Evolutionary conservation across 1,284 basidiomycete species (phyloP).

Genomic region (Malassezia caprae): DNA sequence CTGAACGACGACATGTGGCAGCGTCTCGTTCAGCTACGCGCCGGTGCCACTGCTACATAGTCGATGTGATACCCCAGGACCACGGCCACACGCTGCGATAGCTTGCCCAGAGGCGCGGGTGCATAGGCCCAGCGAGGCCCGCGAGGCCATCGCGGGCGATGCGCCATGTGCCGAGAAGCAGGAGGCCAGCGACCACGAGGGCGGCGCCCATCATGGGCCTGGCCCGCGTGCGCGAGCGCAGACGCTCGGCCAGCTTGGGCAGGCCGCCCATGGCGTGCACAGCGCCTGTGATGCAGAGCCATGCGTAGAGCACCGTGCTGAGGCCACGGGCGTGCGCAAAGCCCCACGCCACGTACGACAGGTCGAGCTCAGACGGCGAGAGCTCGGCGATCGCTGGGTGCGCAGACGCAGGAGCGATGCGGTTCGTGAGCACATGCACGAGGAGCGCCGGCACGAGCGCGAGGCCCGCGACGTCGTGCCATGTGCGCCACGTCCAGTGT

Average conservation of each 20-base stretch:
- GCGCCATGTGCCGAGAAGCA: slow-evolving; percentile 8
- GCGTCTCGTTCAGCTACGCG: slow-evolving; percentile 16
- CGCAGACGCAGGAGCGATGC: slow-evolving; percentile 22
- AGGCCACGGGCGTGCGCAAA: background rate
- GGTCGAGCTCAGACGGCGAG: slow-evolving; percentile 35
- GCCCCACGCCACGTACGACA: slow-evolving; percentile 29
- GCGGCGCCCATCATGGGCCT: background rate
- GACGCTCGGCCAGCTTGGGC: slow-evolving; percentile 2
- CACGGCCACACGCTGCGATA: slow-evolving; percentile 10
- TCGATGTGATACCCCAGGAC: slow-evolving; percentile 6
- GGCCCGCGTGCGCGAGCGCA: background rate
- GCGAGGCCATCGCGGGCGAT: background rate
- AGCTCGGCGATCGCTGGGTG: slow-evolving; percentile 16
- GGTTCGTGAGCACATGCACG: slow-evolving; percentile 28
- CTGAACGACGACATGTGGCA: slow-evolving; percentile 40
- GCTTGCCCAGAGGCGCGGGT: background rate
- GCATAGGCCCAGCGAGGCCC: background rate
- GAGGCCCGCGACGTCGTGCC: slow-evolving; percentile 22
- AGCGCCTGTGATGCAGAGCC: slow-evolving; percentile 3
- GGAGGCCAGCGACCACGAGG: background rate
- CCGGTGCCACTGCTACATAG: background rate
- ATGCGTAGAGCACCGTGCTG: background rate
- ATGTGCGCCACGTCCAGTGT: background rate
- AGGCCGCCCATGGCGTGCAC: slow-evolving; percentile 8
- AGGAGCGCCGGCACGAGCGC: slow-evolving; percentile 22